phyloP scores from a whole-genome alignment of 208 protist genomes.

The Leishmania lainsoni region DNA sequence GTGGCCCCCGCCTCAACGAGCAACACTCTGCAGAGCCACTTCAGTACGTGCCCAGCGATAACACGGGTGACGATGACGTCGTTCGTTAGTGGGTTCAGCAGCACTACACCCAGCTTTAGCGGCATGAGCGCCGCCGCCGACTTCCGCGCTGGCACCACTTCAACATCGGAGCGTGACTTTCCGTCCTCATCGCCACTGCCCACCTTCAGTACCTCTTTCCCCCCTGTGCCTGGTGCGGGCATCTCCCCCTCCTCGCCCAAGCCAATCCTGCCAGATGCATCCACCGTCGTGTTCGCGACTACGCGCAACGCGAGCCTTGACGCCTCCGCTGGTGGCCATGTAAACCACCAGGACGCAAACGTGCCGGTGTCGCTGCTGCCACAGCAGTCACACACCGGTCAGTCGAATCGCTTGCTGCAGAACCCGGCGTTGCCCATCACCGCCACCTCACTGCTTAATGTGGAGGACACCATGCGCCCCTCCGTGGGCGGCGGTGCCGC shows the following conservation, averaged over 20 bases:
- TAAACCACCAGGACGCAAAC: neutral
- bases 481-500: neutral
- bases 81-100: neutral
- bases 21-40: neutral
- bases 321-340: neutral
- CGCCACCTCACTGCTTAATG: neutral
- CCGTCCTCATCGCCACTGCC: neutral
- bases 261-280: neutral
- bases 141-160: neutral
- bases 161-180: neutral
- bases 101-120: neutral
- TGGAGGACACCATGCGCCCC: neutral
- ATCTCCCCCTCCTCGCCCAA: neutral
- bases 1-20: neutral
- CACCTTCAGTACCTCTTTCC: neutral
- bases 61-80: neutral
- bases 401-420: neutral
- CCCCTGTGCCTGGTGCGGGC: neutral
- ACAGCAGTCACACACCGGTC: neutral
- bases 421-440: neutral
- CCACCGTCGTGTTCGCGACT: neutral
- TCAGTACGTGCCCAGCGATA: neutral
- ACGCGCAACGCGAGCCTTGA: slow-evolving; percentile 2
- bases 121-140: neutral
- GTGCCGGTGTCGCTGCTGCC: neutral